Percentiles rank a stretch among this genome's conserved stretches.
Evolutionary conservation across 2,329 filamentous ascomycete genomes (phyloP).

Genomic region (Aspergillus neoniger): DNA sequence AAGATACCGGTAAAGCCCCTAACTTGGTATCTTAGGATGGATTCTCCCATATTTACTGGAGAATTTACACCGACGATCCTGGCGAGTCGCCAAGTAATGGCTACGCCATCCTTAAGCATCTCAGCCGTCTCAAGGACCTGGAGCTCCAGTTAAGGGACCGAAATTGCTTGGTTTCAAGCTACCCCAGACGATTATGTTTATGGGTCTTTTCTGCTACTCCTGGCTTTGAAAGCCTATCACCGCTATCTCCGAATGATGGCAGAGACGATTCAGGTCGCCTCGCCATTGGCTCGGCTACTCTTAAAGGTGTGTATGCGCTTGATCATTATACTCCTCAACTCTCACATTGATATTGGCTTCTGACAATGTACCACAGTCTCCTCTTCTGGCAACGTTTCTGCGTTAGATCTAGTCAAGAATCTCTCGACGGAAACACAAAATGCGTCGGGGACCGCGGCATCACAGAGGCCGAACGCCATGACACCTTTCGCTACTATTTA

Average conservation of each 20-base stretch:
- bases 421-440: conserved; percentile 35
- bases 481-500: conserved; percentile 37
- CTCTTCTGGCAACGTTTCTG: conserved; percentile 38
- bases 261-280: conserved; percentile 32
- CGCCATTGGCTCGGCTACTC: conserved; percentile 31
- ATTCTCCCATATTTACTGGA: conserved; percentile 47
- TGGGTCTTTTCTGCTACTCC: conserved; percentile 45
- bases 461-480: not conserved
- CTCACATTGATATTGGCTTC: not conserved
- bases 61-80: conserved; percentile 43
- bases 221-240: conserved; percentile 38
- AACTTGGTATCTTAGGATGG: conserved; percentile 39
- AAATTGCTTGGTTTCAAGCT: conserved; percentile 42
- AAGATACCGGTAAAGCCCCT: conserved; percentile 16
- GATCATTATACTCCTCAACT: not conserved
- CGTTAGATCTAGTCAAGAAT: conserved; percentile 38
- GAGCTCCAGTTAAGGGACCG: conserved; percentile 39
- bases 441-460: not conserved
- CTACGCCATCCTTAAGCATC: conserved; percentile 40
- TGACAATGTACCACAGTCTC: conserved; percentile 29
- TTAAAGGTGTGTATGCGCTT: conserved; percentile 33
- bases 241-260: conserved; percentile 29
- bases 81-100: conserved; percentile 39
- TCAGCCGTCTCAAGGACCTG: conserved; percentile 43
- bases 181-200: conserved; percentile 40